Conservation (phyloP, 2,329 filamentous ascomycete species). For the Emergomyces africanus region DNA sequence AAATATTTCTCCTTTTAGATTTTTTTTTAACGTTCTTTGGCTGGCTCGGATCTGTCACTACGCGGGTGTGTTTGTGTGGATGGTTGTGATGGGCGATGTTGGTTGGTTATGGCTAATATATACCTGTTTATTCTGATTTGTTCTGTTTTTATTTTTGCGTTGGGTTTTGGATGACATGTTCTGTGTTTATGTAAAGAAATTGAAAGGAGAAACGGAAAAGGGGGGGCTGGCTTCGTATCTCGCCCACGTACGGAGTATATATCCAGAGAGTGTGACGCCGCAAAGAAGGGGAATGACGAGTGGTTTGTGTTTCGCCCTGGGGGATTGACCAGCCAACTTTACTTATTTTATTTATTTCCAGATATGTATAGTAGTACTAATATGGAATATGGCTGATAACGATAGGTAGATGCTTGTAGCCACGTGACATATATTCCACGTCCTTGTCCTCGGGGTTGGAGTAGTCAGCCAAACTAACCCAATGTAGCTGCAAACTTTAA, state of each 20-base stretch:
- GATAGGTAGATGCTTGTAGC: too few relatives aligned
- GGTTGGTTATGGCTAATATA: background rate
- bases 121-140: background rate
- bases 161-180: background rate
- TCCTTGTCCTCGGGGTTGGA: too few relatives aligned
- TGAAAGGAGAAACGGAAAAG: background rate
- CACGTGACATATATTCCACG: background rate
- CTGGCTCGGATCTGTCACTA: background rate
- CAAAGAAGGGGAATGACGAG: too few relatives aligned
- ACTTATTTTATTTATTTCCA: background rate
- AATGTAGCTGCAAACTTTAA: background rate
- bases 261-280: background rate
- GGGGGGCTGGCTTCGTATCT: background rate
- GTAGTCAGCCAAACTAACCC: background rate
- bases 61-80: too few relatives aligned
- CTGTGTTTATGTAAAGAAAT: background rate
- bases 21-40: background rate
- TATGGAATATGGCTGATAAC: too few relatives aligned
- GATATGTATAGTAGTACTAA: background rate
- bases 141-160: background rate
- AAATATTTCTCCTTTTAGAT: too few relatives aligned
- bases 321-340: background rate
- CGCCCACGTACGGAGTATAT: background rate
- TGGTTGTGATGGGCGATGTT: background rate
- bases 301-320: background rate